Evolutionary conservation across 2,329 filamentous ascomycete species (phyloP).

Genomic region (Fusarium torreyae): DNA sequence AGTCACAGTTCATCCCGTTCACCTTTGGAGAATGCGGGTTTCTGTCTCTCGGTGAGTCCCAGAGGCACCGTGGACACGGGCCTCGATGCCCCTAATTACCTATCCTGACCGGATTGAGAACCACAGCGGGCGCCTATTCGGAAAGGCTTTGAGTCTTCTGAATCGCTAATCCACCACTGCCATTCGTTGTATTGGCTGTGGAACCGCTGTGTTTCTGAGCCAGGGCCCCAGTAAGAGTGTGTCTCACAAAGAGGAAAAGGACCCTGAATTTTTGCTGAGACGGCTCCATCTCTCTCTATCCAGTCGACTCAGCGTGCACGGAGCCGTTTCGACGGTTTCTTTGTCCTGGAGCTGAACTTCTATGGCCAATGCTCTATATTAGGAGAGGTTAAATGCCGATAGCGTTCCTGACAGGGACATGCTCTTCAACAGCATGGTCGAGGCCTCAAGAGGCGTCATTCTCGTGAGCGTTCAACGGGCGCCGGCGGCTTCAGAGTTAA

Average conservation of each 20-base stretch:
- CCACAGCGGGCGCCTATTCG: slow-evolving; percentile 15
- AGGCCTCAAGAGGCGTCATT: slow-evolving; percentile 29
- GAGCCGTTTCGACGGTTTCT: slow-evolving; percentile 31
- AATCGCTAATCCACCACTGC: slow-evolving; percentile 33
- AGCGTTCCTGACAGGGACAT: slow-evolving; percentile 29
- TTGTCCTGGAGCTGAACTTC: slow-evolving; percentile 1
- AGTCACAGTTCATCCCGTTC: slow-evolving; percentile 6
- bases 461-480: slow-evolving; percentile 25
- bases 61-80: slow-evolving; percentile 15
- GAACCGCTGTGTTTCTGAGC: slow-evolving; percentile 45
- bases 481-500: slow-evolving; percentile 41
- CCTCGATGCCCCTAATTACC: slow-evolving; percentile 22
- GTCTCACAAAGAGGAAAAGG: slow-evolving; percentile 46
- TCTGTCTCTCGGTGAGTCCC: slow-evolving; percentile 26
- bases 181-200: slow-evolving; percentile 41
- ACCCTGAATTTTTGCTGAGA: slow-evolving; percentile 41
- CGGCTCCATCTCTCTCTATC: slow-evolving; percentile 18
- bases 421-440: slow-evolving; percentile 29
- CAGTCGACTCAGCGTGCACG: slow-evolving; percentile 26
- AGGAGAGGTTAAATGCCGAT: slow-evolving; percentile 1
- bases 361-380: slow-evolving; percentile 24
- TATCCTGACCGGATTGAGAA: slow-evolving; percentile 12
- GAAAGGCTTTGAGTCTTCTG: slow-evolving; percentile 25
- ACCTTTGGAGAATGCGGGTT: slow-evolving; percentile 17
- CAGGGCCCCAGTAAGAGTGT: slow-evolving; percentile 35